These are phyloP conservation scores for Nemophila menziesii DNA, from an alignment of 257 asterid genomes.

Conservation along the genomic window DNA sequence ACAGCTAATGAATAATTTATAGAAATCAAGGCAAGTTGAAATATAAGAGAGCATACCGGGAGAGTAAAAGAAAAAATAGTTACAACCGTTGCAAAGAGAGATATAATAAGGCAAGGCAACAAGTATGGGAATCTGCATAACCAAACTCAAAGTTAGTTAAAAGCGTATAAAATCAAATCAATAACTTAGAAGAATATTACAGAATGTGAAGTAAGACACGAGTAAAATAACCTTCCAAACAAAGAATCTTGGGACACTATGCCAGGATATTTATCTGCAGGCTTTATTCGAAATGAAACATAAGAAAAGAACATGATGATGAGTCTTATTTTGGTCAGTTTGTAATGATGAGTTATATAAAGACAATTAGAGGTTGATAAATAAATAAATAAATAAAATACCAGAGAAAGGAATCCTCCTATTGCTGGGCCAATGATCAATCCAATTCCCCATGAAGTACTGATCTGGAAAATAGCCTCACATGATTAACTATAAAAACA, in stretches of 20 bases:
- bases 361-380: neutral
- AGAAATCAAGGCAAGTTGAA: neutral
- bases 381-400: conserved; percentile 7
- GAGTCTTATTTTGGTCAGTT: neutral
- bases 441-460: conserved; percentile 68
- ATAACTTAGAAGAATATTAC: neutral
- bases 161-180: neutral
- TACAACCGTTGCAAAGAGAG: conserved; percentile 38
- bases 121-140: conserved; percentile 62
- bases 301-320: neutral
- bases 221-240: conserved; percentile 40
- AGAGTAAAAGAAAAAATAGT: conserved; percentile 48
- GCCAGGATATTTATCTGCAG: conserved; percentile 69
- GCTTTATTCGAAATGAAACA: conserved; percentile 18
- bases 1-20: neutral
- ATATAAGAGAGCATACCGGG: conserved; percentile 41
- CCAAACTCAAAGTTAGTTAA: neutral
- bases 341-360: no score
- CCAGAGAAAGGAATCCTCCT: conserved; percentile 76
- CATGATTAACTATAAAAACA: neutral
- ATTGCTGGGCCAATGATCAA: conserved; percentile 63
- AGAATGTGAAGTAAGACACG: neutral
- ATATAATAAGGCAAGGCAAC: conserved; percentile 58
- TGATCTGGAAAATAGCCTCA: conserved; percentile 29
- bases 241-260: conserved; percentile 43